A percentile compares a stretch with the other conserved stretches of the same genome.
These are phyloP conservation scores for Diospyros kaki DNA, from an alignment of 148 eudicot genomes.

Conservation along the genomic window DNA sequence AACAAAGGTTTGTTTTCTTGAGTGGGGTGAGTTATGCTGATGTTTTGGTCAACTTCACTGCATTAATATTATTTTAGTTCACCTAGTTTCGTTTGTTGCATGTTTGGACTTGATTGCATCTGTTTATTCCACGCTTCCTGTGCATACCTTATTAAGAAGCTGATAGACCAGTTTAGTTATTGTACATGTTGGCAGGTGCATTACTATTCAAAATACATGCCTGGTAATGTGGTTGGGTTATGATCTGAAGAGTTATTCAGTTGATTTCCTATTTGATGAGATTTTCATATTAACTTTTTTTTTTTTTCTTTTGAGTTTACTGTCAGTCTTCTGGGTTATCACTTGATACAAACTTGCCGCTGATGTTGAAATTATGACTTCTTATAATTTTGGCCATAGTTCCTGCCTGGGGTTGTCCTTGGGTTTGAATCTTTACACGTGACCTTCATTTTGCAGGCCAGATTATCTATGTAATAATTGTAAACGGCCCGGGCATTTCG, in stretches of 20 bases:
- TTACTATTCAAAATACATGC: no score
- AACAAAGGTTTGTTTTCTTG: no score
- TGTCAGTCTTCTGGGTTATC: not conserved
- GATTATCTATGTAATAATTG: conserved; percentile 59
- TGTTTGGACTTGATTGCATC: no score
- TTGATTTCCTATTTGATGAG: not conserved
- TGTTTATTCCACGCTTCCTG: no score
- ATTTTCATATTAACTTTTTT: not conserved
- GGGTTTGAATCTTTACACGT: not conserved
- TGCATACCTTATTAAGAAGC: no score
- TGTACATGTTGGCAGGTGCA: no score
- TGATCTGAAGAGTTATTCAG: conserved; percentile 3
- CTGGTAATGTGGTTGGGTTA: no score
- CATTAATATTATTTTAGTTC: no score
- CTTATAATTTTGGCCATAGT: not conserved
- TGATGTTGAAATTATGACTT: not conserved
- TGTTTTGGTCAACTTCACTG: no score
- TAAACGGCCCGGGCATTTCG: conserved; percentile 72
- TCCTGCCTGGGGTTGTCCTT: not conserved
- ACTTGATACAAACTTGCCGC: not conserved
- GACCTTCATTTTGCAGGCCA: conserved; percentile 30
- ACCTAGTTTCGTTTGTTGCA: no score
- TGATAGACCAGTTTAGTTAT: no score
- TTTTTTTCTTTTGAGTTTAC: not conserved
- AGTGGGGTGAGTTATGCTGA: no score